Conservation (phyloP, 208 protist genomes). For the Trypanosoma cruzi region DNA sequence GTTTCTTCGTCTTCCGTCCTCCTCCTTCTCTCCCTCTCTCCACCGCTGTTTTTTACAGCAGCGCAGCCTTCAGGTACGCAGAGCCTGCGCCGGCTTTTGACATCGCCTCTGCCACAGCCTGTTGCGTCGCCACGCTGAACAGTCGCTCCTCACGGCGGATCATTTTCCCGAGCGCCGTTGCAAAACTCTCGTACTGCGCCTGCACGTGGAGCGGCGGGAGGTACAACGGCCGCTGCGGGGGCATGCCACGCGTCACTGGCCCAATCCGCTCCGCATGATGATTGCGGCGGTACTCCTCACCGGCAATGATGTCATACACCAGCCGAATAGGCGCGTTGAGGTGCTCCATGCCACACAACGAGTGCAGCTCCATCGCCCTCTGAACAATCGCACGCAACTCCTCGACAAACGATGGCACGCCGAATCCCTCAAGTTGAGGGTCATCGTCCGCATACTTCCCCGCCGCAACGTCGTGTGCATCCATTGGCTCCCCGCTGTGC, state of each 20-base stretch:
- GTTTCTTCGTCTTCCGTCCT: background rate
- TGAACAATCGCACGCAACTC: conserved; percentile 24
- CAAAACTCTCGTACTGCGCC: conserved; percentile 32
- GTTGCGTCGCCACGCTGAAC: conserved; percentile 34
- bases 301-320: conserved; percentile 54
- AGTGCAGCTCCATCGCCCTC: conserved; percentile 39
- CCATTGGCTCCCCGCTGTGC: background rate
- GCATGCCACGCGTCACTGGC: background rate
- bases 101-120: conserved; percentile 49
- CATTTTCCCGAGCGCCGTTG: conserved; percentile 36
- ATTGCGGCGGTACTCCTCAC: conserved; percentile 25
- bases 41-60: conserved; percentile 29
- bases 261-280: conserved; percentile 15
- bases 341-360: conserved; percentile 54
- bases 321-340: conserved; percentile 65
- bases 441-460: background rate
- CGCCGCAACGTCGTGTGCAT: background rate
- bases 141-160: conserved; percentile 25
- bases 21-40: background rate
- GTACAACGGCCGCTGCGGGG: conserved; percentile 39
- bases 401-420: background rate
- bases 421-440: background rate
- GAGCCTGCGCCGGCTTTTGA: conserved; percentile 46
- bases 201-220: conserved; percentile 50
- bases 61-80: conserved; percentile 57